Evolutionary conservation across 257 asterid species (phyloP).

Genomic region (Lycium ferocissimum): DNA sequence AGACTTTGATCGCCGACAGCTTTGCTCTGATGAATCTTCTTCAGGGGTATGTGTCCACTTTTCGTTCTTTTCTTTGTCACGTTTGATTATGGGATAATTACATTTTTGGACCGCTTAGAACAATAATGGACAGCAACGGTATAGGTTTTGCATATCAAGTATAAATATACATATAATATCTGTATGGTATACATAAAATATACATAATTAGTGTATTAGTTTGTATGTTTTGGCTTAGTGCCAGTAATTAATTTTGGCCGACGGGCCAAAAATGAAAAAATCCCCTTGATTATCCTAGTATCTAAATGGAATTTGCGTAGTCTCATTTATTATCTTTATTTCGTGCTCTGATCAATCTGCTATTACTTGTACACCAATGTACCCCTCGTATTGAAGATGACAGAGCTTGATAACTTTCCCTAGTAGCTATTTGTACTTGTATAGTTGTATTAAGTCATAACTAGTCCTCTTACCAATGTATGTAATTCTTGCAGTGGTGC

Average conservation of each 20-base stretch:
- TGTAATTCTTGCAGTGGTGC: conserved; percentile 26
- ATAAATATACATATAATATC: no score
- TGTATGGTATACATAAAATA: no score
- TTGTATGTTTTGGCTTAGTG: no score
- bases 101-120: no score
- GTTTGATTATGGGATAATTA: neutral
- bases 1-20: conserved; percentile 88
- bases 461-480: conserved; percentile 4
- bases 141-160: no score
- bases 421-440: neutral
- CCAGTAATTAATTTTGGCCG: no score
- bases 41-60: conserved; percentile 46
- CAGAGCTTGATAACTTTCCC: neutral
- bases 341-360: neutral
- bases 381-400: neutral
- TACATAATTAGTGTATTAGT: no score
- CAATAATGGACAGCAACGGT: no score
- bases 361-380: neutral
- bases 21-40: conserved; percentile 73
- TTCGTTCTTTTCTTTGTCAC: conserved; percentile 10
- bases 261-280: no score
- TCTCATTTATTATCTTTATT: neutral
- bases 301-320: neutral
- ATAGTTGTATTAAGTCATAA: neutral
- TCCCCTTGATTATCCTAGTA: neutral